These are phyloP conservation scores for Canavalia ensiformis DNA, from an alignment of 306 rosid species.

Conservation along the genomic window DNA sequence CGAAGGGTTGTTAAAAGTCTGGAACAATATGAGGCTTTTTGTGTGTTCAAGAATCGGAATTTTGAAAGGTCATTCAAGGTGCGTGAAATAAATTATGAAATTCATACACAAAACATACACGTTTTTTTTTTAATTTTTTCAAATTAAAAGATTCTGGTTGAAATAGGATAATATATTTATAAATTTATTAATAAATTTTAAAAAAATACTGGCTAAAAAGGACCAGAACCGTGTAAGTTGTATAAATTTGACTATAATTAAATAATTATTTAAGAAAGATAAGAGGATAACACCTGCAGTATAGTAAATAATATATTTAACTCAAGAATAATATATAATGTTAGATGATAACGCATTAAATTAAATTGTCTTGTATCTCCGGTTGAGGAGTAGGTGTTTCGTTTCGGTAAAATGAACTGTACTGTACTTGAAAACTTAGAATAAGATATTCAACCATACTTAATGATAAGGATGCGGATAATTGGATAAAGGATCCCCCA, in stretches of 20 bases:
- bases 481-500: neutral
- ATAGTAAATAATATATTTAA: conserved; percentile 7
- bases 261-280: conserved; percentile 28
- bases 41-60: conserved; percentile 29
- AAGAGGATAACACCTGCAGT: conserved; percentile 9
- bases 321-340: conserved; percentile 46
- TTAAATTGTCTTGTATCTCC: neutral
- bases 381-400: conserved; percentile 27
- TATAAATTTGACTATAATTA: conserved; percentile 54
- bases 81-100: neutral
- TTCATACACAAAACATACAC: neutral
- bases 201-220: neutral
- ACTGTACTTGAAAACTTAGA: conserved; percentile 10
- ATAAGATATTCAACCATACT: conserved; percentile 46
- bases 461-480: conserved; percentile 22
- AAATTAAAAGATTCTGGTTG: conserved; percentile 18
- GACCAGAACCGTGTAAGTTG: conserved; percentile 26
- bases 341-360: neutral
- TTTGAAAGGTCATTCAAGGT: conserved; percentile 17
- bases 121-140: neutral
- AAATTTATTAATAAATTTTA: neutral
- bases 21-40: conserved; percentile 15
- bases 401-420: conserved; percentile 35
- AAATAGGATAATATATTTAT: conserved; percentile 27
- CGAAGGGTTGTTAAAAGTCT: conserved; percentile 16